phyloP scores from a whole-genome alignment of 139 green algal species.

The Auxenochlorella protothecoides region DNA sequence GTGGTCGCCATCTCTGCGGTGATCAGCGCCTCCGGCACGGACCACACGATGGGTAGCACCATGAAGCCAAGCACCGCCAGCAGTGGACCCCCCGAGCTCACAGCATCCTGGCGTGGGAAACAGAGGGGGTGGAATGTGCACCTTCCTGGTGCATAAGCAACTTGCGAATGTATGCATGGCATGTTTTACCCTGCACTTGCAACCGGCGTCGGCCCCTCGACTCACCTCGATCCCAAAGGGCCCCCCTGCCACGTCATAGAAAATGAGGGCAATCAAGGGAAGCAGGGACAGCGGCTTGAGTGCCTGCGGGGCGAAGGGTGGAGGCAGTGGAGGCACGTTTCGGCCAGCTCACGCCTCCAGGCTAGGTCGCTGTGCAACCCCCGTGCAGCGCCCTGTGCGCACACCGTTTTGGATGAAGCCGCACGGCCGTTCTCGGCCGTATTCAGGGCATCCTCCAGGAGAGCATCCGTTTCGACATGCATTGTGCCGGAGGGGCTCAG shows the following conservation, averaged over 20 bases:
- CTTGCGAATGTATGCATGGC: too few relatives aligned
- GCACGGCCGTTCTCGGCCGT: too few relatives aligned
- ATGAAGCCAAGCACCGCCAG: conserved; percentile 74
- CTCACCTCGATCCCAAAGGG: conserved; percentile 88
- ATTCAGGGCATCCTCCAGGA: too few relatives aligned
- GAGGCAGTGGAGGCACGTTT: too few relatives aligned
- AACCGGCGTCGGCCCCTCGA: background rate
- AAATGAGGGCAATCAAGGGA: conserved; percentile 87
- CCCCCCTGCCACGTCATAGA: conserved; percentile 91
- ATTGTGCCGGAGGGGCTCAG: too few relatives aligned
- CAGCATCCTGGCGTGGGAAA: conserved; percentile 52
- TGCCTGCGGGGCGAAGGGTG: background rate
- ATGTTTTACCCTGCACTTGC: background rate
- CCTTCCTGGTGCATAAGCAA: too few relatives aligned
- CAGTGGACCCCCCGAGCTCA: conserved; percentile 63
- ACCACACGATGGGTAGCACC: conserved; percentile 79
- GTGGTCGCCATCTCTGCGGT: conserved; percentile 80
- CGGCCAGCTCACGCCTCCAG: too few relatives aligned
- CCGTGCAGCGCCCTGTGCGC: background rate
- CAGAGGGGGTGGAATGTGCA: background rate
- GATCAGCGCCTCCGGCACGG: conserved; percentile 83
- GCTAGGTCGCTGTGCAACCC: background rate
- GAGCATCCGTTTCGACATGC: too few relatives aligned
- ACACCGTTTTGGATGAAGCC: background rate
- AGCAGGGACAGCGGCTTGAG: conserved; percentile 63